Percentiles rank a stretch among this genome's conserved stretches.
These are phyloP conservation scores for Didymella sp. DNA, from an alignment of 2,329 filamentous ascomycete species.

Conservation along the genomic window DNA sequence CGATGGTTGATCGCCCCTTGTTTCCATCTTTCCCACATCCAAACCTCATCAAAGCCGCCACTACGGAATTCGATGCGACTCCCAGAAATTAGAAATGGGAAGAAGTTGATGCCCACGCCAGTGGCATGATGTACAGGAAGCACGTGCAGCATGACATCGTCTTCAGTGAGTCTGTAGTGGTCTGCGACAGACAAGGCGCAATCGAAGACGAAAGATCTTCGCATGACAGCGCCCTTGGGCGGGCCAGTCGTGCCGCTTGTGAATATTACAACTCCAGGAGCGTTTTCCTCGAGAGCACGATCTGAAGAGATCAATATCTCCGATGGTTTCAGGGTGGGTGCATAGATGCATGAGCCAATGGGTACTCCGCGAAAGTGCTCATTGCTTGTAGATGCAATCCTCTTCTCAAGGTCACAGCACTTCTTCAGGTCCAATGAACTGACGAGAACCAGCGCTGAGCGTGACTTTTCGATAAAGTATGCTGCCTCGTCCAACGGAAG, in stretches of 20 bases:
- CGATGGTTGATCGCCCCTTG: conserved; percentile 33
- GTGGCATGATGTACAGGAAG: conserved; percentile 49
- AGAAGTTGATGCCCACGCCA: conserved; percentile 47
- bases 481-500: conserved; percentile 54
- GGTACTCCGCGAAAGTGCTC: conserved; percentile 48
- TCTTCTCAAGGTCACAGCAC: conserved; percentile 36
- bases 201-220: conserved; percentile 51
- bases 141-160: conserved; percentile 46
- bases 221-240: conserved; percentile 57
- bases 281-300: conserved; percentile 51
- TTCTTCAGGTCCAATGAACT: conserved; percentile 45
- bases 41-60: conserved; percentile 45
- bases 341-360: conserved; percentile 46
- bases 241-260: conserved; percentile 57
- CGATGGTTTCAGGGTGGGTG: conserved; percentile 35
- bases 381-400: conserved; percentile 36
- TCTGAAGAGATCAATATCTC: conserved; percentile 54
- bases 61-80: conserved; percentile 47
- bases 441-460: conserved; percentile 49
- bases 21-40: conserved; percentile 48
- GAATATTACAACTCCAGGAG: conserved; percentile 54
- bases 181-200: conserved; percentile 44
- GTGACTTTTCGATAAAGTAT: conserved; percentile 55
- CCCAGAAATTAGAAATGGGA: conserved; percentile 45
- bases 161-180: conserved; percentile 40